A percentile compares a stretch with the other conserved stretches of the same genome.
Evolutionary conservation across 768 basidiomycete genomes (phyloP).

Genomic region (Suillus americanus): DNA sequence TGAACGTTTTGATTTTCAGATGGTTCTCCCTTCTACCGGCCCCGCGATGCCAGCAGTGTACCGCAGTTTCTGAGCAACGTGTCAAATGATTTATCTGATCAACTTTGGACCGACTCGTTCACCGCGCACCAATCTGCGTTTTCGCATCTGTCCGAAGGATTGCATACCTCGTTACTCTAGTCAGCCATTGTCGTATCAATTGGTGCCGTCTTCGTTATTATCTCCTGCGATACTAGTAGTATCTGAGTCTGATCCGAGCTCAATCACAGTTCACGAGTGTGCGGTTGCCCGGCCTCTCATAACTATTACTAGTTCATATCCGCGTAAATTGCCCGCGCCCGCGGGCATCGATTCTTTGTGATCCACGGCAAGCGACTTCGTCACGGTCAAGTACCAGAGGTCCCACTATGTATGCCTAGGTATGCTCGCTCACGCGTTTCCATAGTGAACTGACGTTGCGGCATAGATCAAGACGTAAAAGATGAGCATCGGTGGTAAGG

Average conservation of each 20-base stretch:
- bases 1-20: background rate
- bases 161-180: background rate
- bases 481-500: background rate
- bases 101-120: background rate
- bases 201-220: background rate
- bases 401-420: constrained; percentile 19
- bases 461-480: constrained; percentile 9
- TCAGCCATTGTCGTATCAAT: background rate
- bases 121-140: constrained; percentile 1
- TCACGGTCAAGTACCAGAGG: constrained; percentile 24
- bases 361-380: constrained; percentile 22
- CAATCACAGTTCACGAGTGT: constrained; percentile 2
- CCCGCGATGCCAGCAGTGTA: constrained; percentile 2
- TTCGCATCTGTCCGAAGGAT: constrained; percentile 1
- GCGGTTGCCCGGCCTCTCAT: constrained; percentile 4
- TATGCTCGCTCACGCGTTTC: constrained; percentile 19
- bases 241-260: constrained; percentile 3
- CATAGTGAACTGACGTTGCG: constrained; percentile 22
- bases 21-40: background rate
- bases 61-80: background rate
- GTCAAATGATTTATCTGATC: constrained; percentile 4
- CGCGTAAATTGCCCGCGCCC: constrained; percentile 24
- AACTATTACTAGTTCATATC: constrained; percentile 30
- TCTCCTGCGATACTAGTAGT: background rate
- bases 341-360: constrained; percentile 23